Evolutionary conservation across 306 rosid genomes (phyloP), one percentile per base, ranked within the genome.

Genomic region (Rubus parviflorus): DNA sequence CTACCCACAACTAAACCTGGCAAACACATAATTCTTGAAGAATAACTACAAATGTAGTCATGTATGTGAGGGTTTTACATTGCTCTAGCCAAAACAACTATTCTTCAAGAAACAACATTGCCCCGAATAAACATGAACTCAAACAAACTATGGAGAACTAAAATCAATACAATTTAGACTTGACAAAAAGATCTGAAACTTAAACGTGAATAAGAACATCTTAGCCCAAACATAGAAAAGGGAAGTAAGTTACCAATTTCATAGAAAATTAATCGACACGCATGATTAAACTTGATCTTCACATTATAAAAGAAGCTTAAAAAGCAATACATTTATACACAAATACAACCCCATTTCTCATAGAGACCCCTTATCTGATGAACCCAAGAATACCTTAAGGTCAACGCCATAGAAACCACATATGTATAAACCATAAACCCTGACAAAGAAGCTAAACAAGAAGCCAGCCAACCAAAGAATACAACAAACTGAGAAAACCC

Each of bases 361-460:
- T 6, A 16, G 57, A 57, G 47, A 48, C 49, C 19, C 15, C 20
- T 22, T 1, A 71, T 41, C 40, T 0, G 5, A 25, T 46, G 35
- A 72, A 43, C 54, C 52, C 53, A 42, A 15, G 8, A 8, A 48
- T n/a, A 56, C 23, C 10, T 42, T 5, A 46, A 6, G 56, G 77
- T 74, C 77, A 74, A 74, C 68, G 68, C 68, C 45, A 23, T 25
- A 74, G 45, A 41, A 42, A 43, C 20, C 16, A 73, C 63, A 72
- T 22, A 19, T 46, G 35, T 0, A 37, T 53, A 53, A 58, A 58
- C 40, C 68, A 62, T 62, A 62, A 62, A 62, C 68, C 20, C 58
- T 25, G 8, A 40, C 25, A 65, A 65, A 17, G 70, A 40, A 65
- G 70, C 70, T 38, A 38, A 64, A 16, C 48, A 64, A 47, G 3